Conservation (phyloP, 2,329 filamentous ascomycete genomes). For the Ceratocystis alfenasii region DNA sequence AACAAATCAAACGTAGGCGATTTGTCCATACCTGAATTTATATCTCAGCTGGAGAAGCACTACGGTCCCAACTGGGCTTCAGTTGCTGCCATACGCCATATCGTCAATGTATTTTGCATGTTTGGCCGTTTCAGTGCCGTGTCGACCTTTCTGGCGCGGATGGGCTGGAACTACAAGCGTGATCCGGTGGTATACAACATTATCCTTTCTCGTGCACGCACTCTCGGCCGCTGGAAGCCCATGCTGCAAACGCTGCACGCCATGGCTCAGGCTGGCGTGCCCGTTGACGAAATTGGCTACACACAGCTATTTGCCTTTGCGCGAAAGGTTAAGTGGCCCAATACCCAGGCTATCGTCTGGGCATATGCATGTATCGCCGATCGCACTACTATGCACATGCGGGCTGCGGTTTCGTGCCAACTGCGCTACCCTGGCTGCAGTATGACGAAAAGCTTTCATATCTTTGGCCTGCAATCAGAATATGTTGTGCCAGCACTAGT, state of each 20-base stretch:
- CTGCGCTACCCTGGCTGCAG: slow-evolving; percentile 18
- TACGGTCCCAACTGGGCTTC: slow-evolving; percentile 40
- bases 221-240: not conserved
- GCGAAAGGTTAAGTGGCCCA: slow-evolving; percentile 23
- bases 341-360: slow-evolving; percentile 29
- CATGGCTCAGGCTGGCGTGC: not conserved
- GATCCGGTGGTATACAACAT: slow-evolving; percentile 18
- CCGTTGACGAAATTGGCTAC: slow-evolving; percentile 12
- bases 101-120: slow-evolving; percentile 35
- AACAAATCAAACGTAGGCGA: not conserved
- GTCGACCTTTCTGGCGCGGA: not conserved
- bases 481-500: slow-evolving; percentile 21
- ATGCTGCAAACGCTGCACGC: not conserved
- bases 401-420: slow-evolving; percentile 24
- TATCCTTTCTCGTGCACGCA: slow-evolving; percentile 18
- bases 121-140: slow-evolving; percentile 27
- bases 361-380: slow-evolving; percentile 28
- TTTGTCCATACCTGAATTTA: slow-evolving; percentile 27
- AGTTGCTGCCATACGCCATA: slow-evolving; percentile 29
- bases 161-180: not conserved
- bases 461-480: not conserved
- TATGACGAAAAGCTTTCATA: slow-evolving; percentile 3
- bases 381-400: slow-evolving; percentile 27
- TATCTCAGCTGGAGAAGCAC: slow-evolving; percentile 32
- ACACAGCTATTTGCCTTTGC: slow-evolving; percentile 17